Base-by-base conservation (phyloP, 2,329 filamentous ascomycete species). In the Rhynchosporium agropyri region DNA sequence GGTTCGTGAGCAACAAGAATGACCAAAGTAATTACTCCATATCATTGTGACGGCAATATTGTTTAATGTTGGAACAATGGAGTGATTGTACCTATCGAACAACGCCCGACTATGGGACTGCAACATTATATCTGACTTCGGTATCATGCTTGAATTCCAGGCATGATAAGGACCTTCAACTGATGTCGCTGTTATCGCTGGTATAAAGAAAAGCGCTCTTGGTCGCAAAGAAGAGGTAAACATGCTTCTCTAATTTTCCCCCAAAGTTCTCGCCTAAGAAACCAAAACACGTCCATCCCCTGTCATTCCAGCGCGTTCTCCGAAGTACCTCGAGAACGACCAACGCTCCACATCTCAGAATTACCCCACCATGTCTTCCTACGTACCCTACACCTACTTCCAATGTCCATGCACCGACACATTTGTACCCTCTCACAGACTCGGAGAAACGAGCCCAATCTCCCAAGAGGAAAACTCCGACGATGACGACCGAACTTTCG, bases 401-500 rank as follows among this genome's bases (percentile, higher is more conserved):
- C 86, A 87, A 74, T 89, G 86, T 71, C 86, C 86, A 50, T 89
- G 86, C 73, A 84, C 83, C 43, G 83, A 85, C 61, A 73, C 76
- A 9, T 76, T 78, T 6, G 71, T 56, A 10, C 67, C 68, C 57
- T 56, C 63, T 8, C 68, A 62, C 38, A 68, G 48, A 40, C 70
- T 77, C 46, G 77, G 76, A 58, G 75, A 75, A 50, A 74, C 74
- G 43, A 67, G 67, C 9, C 69, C 74, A 5, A 67, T 70, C 13
- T 57, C 68, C 5, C 67, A 71, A 38, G 72, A 76, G 7, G 73
- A 75, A 46, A 76, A 74, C 61, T 77, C 78, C 33, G 87, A 91
- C 57, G 87, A 90, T 63, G 89, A 92, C 68, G 90, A 91, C 63
- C 82, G 84, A 65, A 89, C 91, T 3, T 97, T 99, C 76, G 90